Percentiles rank a stretch among this genome's conserved stretches.
Conservation (phyloP, 352 stramenopile species). For the Phytophthora brassicae region DNA sequence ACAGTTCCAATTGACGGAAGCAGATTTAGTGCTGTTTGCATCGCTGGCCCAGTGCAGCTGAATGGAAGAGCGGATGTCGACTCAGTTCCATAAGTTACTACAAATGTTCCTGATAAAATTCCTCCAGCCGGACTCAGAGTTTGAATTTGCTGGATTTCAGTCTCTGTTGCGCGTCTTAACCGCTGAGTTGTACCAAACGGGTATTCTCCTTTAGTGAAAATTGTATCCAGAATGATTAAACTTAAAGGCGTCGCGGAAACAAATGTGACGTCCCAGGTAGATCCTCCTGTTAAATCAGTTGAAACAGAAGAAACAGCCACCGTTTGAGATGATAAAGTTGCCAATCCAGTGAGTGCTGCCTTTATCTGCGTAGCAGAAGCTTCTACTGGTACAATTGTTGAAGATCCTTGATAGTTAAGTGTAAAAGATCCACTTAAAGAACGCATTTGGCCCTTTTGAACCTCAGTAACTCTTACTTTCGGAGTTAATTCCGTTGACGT, state of each 20-base stretch:
- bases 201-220: background rate
- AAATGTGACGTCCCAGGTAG: background rate
- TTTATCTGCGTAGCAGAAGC: background rate
- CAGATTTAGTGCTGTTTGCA: slow-evolving; percentile 7
- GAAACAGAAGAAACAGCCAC: background rate
- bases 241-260: background rate
- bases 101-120: slow-evolving; percentile 11
- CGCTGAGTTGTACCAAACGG: background rate
- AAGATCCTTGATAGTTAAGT: background rate
- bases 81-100: slow-evolving; percentile 3
- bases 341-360: background rate
- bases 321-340: background rate
- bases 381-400: background rate
- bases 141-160: background rate
- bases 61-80: slow-evolving; percentile 4
- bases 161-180: background rate
- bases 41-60: slow-evolving; percentile 1
- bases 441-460: background rate
- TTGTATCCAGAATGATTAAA: background rate
- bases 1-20: slow-evolving; percentile 14
- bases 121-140: slow-evolving; percentile 15
- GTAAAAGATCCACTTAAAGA: background rate
- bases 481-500: background rate
- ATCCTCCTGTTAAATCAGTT: background rate
- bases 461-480: background rate